These are phyloP conservation scores for Vigna reflexopilosa DNA, from an alignment of 306 rosid species.

Conservation along the genomic window DNA sequence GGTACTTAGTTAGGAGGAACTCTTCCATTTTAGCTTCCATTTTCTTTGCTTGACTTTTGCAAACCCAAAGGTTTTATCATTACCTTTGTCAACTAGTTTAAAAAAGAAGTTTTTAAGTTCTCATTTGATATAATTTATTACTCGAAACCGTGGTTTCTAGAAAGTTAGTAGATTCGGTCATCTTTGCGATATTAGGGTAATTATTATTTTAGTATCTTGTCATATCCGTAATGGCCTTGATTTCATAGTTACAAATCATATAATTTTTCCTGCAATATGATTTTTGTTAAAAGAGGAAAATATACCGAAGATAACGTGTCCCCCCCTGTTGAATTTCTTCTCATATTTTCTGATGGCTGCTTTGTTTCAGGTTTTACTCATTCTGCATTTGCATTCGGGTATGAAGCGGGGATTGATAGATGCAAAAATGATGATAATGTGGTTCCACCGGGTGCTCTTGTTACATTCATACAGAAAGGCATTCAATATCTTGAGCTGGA, in stretches of 20 bases:
- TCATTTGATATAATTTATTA: background rate
- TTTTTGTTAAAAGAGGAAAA: background rate
- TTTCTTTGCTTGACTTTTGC: background rate
- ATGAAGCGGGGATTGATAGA: conserved; percentile 71
- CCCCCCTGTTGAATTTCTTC: background rate
- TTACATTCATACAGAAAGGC: conserved; percentile 69
- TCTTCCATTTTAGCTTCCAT: conserved; percentile 1
- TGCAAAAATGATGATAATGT: conserved; percentile 55
- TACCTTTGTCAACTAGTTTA: background rate
- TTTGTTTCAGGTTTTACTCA: conserved; percentile 66
- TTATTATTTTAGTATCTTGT: background rate
- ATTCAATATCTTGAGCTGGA: conserved; percentile 75
- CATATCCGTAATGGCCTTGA: background rate
- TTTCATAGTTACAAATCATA: background rate
- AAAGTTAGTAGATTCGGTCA: background rate
- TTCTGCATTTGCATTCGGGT: conserved; percentile 73
- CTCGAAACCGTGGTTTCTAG: background rate
- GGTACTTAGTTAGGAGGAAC: background rate
- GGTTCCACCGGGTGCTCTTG: conserved; percentile 76
- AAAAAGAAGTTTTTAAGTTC: too few species aligned
- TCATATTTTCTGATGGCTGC: background rate
- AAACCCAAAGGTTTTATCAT: background rate
- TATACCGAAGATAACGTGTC: background rate
- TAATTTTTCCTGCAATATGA: background rate
- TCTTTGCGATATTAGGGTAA: background rate